Conservation (phyloP, 2,329 filamentous ascomycete species). For the Dactylellina parvicollis region DNA sequence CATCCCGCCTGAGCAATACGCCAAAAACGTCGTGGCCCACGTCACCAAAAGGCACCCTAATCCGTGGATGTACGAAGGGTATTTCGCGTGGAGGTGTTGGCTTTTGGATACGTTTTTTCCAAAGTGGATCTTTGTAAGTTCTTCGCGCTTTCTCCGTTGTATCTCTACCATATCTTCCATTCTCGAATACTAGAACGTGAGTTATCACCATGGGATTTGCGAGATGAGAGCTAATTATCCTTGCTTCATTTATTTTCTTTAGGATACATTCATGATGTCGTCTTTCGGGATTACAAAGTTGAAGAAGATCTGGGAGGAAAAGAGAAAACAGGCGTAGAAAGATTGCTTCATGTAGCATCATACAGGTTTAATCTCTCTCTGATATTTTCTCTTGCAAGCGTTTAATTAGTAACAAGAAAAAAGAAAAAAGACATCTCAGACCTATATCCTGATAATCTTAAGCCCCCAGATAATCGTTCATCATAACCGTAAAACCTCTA, state of each 20-base stretch:
- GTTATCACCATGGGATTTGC: no score
- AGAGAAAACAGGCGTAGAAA: slow-evolving; percentile 33
- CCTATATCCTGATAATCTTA: no score
- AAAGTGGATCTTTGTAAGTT: slow-evolving; percentile 56
- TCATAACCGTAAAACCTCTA: no score
- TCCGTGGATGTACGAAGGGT: slow-evolving; percentile 56
- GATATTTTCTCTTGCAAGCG: no score
- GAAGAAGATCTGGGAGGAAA: slow-evolving; percentile 47
- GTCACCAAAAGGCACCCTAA: slow-evolving; percentile 50
- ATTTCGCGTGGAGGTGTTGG: slow-evolving; percentile 54
- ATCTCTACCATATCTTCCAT: not conserved
- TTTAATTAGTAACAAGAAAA: no score
- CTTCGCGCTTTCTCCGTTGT: not conserved
- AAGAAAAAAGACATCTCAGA: no score
- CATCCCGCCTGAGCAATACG: slow-evolving; percentile 54
- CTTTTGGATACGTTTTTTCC: slow-evolving; percentile 56
- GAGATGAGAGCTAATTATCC: no score
- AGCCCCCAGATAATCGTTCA: no score
- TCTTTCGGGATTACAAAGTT: slow-evolving; percentile 45
- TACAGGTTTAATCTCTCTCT: no score
- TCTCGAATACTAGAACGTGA: no score
- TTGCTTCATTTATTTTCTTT: no score
- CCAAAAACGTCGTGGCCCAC: slow-evolving; percentile 55
- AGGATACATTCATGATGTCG: slow-evolving; percentile 53
- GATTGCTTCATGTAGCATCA: no score